Evolutionary conservation across 1,139 yeast genomes (phyloP).

Genomic region (Saccharomyces hybrid): DNA sequence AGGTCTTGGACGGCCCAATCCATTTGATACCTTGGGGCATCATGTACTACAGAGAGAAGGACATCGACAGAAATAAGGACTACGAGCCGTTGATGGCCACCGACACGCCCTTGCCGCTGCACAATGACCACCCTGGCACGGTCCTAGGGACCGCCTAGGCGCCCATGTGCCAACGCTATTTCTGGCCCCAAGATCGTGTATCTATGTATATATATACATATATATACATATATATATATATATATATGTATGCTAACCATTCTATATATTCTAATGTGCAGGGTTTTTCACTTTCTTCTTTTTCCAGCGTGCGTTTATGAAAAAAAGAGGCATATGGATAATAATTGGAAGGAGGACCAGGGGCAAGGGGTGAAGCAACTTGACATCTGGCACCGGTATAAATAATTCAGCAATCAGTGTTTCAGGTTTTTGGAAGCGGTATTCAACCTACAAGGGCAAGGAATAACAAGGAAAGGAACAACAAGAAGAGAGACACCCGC

Average conservation of each 20-base stretch:
- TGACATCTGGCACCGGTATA: not conserved
- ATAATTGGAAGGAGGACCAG: not conserved
- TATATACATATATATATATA: not conserved
- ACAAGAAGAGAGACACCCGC: not conserved
- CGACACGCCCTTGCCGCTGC: slow-evolving; percentile 10
- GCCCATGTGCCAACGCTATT: slow-evolving; percentile 3
- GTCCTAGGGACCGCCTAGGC: slow-evolving; percentile 5
- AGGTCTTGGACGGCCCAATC: slow-evolving; percentile 45
- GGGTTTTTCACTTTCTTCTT: not conserved
- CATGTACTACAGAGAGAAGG: slow-evolving; percentile 49
- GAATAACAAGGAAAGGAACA: not conserved
- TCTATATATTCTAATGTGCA: not conserved
- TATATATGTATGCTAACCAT: not conserved
- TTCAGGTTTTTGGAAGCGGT: not conserved
- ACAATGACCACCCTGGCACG: slow-evolving; percentile 19
- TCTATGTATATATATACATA: not conserved
- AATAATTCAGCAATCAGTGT: not conserved
- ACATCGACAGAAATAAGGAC: slow-evolving; percentile 36
- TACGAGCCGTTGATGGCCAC: slow-evolving; percentile 13
- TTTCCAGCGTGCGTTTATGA: not conserved
- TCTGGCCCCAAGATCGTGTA: not conserved
- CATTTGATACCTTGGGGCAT: slow-evolving; percentile 47
- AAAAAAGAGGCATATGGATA: not conserved
- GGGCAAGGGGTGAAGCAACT: not conserved
- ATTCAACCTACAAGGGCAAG: not conserved